A percentile compares a stretch with the other conserved stretches of the same genome.
Evolutionary conservation across 768 basidiomycete species (phyloP).

Genomic region (Lactarius hatsudake): DNA sequence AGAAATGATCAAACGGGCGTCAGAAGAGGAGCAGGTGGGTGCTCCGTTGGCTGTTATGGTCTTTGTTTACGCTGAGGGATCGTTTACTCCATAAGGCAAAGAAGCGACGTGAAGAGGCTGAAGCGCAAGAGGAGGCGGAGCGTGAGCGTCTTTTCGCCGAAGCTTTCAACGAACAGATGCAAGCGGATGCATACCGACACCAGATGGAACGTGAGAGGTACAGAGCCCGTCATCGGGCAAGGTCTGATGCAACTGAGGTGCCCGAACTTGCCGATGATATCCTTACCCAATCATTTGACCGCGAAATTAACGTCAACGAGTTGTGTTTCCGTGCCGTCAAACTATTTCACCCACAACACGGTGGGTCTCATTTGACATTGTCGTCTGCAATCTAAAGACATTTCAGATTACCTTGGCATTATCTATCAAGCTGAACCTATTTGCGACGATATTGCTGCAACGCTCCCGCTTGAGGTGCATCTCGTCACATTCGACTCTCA

Average conservation of each 20-base stretch:
- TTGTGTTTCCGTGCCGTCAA: slow-evolving; percentile 62
- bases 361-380: slow-evolving; percentile 36
- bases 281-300: slow-evolving; percentile 58
- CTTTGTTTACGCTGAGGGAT: background rate
- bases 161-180: slow-evolving; percentile 63
- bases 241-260: slow-evolving; percentile 69
- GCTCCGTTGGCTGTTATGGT: slow-evolving; percentile 12
- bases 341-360: slow-evolving; percentile 68
- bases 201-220: slow-evolving; percentile 51
- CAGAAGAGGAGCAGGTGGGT: slow-evolving; percentile 63
- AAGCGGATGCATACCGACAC: slow-evolving; percentile 61
- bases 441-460: slow-evolving; percentile 58
- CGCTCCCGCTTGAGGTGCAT: slow-evolving; percentile 64
- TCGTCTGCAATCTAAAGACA: slow-evolving; percentile 4
- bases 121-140: slow-evolving; percentile 48
- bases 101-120: slow-evolving; percentile 55
- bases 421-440: slow-evolving; percentile 74
- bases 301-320: slow-evolving; percentile 56
- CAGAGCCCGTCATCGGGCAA: slow-evolving; percentile 58
- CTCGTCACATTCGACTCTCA: slow-evolving; percentile 61
- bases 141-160: slow-evolving; percentile 46
- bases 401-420: slow-evolving; percentile 60
- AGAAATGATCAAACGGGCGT: slow-evolving; percentile 73
- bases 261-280: slow-evolving; percentile 39
- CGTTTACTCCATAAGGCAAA: slow-evolving; percentile 17